Conservation (phyloP, 192 early-diverging fungal genomes). For the Entomortierella parvispora region DNA sequence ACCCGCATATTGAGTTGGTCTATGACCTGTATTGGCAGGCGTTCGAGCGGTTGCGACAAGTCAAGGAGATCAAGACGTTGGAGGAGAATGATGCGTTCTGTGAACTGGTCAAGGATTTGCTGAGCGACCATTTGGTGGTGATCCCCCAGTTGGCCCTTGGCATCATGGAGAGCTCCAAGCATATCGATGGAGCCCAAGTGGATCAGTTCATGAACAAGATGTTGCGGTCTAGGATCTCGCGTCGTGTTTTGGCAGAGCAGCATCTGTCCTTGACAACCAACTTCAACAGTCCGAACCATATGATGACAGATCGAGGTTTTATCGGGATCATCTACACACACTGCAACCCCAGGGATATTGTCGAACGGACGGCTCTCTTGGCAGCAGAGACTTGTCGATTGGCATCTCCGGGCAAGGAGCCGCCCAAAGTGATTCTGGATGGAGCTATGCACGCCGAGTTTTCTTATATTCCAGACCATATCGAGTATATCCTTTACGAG, state of each 20-base stretch:
- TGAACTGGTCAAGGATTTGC: slow-evolving; percentile 73
- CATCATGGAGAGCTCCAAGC: slow-evolving; percentile 80
- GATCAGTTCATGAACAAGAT: slow-evolving; percentile 93
- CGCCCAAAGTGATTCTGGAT: slow-evolving; percentile 82
- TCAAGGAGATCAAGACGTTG: slow-evolving; percentile 77
- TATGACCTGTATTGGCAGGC: slow-evolving; percentile 96
- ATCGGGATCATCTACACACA: slow-evolving; percentile 80
- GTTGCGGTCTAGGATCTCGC: slow-evolving; percentile 88
- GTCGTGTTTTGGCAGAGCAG: slow-evolving; percentile 93
- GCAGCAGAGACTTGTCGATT: slow-evolving; percentile 43
- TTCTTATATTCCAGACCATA: slow-evolving; percentile 94
- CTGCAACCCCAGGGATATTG: slow-evolving; percentile 65
- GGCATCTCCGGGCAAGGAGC: slow-evolving; percentile 34
- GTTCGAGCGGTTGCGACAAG: slow-evolving; percentile 82
- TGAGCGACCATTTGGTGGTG: slow-evolving; percentile 84
- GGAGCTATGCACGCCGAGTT: slow-evolving; percentile 80
- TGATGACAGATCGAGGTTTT: slow-evolving; percentile 58
- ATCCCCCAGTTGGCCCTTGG: slow-evolving; percentile 92
- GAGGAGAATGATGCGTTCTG: slow-evolving; percentile 88
- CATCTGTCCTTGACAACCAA: slow-evolving; percentile 85
- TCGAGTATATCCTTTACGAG: slow-evolving; percentile 95
- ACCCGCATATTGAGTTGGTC: slow-evolving; percentile 86
- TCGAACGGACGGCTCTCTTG: slow-evolving; percentile 49
- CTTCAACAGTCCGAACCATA: slow-evolving; percentile 55
- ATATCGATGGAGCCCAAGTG: slow-evolving; percentile 69